Evolutionary conservation across 495 filamentous ascomycete genomes (phyloP).

Genomic region (Xylaria sp.): DNA sequence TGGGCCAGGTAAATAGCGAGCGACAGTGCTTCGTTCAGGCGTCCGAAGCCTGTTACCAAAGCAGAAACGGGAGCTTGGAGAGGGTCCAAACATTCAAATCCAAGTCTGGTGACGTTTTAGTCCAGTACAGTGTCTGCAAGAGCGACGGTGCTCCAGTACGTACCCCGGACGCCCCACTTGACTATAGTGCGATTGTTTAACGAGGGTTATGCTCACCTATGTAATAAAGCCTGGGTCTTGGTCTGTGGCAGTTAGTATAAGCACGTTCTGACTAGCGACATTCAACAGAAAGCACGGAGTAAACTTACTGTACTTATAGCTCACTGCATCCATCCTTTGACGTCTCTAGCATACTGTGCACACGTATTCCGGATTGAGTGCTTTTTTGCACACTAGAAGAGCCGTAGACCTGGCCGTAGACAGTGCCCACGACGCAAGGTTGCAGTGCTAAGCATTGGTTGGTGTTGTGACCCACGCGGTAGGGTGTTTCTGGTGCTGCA

Average conservation of each 20-base stretch:
- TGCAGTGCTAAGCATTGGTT: slow-evolving; percentile 16
- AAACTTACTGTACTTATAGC: too few relatives aligned
- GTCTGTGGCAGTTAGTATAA: neutral
- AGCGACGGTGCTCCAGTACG: slow-evolving; percentile 4
- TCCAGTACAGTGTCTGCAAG: slow-evolving; percentile 22
- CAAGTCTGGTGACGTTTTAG: slow-evolving; percentile 21
- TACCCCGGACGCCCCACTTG: slow-evolving; percentile 19
- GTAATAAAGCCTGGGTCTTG: neutral
- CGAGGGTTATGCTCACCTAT: neutral
- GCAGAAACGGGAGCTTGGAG: slow-evolving; percentile 20
- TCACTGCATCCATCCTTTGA: neutral
- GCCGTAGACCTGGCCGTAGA: slow-evolving; percentile 1
- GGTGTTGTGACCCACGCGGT: slow-evolving; percentile 37
- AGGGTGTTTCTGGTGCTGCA: slow-evolving; percentile 40
- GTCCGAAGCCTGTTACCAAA: slow-evolving; percentile 18
- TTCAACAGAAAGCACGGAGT: neutral
- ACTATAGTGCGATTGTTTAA: neutral
- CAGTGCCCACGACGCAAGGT: neutral
- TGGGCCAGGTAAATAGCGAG: neutral
- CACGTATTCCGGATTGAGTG: neutral
- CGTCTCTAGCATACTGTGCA: neutral
- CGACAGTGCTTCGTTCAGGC: neutral
- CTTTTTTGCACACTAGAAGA: neutral
- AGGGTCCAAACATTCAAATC: slow-evolving; percentile 18
- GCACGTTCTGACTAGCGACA: neutral